These are phyloP conservation scores for Neofusicoccum cordaticola DNA, from an alignment of 2,329 filamentous ascomycete genomes.

Conservation along the genomic window DNA sequence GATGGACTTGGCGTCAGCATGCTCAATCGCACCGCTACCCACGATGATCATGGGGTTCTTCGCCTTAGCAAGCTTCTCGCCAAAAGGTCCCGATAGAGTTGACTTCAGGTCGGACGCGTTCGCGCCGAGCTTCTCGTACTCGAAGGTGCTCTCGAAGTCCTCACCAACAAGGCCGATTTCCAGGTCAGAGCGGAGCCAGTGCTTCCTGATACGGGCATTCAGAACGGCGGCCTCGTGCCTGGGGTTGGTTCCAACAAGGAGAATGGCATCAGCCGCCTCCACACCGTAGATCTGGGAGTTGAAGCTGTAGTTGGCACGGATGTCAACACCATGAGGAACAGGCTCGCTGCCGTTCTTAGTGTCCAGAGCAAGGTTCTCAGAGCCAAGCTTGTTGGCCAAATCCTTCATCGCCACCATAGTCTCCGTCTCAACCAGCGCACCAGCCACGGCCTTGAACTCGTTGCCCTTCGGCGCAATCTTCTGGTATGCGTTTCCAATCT, in stretches of 20 bases:
- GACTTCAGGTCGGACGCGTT: conserved; percentile 79
- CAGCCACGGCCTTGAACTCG: conserved; percentile 93
- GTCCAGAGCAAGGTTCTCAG: conserved; percentile 92
- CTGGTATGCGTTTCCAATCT: conserved; percentile 78
- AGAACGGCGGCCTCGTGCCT: conserved; percentile 92
- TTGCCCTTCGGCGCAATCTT: conserved; percentile 79
- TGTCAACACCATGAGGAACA: conserved; percentile 86
- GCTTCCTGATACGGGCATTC: conserved; percentile 95
- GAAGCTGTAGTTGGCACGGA: conserved; percentile 93
- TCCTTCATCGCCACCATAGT: conserved; percentile 96
- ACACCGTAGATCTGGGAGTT: conserved; percentile 94
- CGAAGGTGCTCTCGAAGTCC: conserved; percentile 89
- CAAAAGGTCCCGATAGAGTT: conserved; percentile 80
- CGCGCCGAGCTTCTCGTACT: conserved; percentile 84
- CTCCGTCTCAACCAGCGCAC: conserved; percentile 87
- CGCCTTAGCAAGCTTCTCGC: conserved; percentile 83
- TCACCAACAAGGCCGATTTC: conserved; percentile 90
- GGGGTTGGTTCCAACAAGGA: conserved; percentile 92
- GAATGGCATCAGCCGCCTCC: conserved; percentile 87
- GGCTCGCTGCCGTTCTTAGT: conserved; percentile 80
- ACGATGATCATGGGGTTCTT: conserved; percentile 96
- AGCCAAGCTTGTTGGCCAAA: conserved; percentile 91
- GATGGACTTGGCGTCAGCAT: conserved; percentile 85
- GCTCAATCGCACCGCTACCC: conserved; percentile 87
- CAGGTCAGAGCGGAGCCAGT: conserved; percentile 93